phyloP scores from a whole-genome alignment of 371 early-diverging fungal species.

The Smittium culicis region DNA sequence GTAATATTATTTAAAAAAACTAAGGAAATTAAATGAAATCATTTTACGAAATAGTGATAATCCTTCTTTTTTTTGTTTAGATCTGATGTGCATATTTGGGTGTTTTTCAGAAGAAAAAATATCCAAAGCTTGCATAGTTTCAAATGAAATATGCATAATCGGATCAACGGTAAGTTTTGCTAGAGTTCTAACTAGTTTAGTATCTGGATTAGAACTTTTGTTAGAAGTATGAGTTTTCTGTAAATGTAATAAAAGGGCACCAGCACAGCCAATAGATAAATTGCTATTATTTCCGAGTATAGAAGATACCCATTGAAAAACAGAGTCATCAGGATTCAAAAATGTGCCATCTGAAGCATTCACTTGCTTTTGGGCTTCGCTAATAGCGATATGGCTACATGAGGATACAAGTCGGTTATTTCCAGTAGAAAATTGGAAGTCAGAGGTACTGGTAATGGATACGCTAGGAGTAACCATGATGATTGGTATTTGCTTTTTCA shows the following conservation, averaged over 20 bases:
- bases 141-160: neutral
- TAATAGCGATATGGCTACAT: neutral
- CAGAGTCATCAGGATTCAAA: neutral
- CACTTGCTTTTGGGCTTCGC: neutral
- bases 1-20: too few species aligned
- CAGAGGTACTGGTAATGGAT: neutral
- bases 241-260: neutral
- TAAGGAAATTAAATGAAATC: neutral
- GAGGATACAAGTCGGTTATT: neutral
- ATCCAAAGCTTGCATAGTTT: constrained; percentile 7
- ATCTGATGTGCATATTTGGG: constrained; percentile 9
- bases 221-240: neutral
- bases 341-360: neutral
- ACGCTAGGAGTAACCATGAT: neutral
- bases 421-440: neutral
- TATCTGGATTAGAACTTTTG: neutral
- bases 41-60: constrained; percentile 6
- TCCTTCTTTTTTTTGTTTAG: constrained; percentile 1
- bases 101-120: constrained; percentile 8
- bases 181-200: neutral
- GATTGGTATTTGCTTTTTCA: neutral
- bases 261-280: neutral
- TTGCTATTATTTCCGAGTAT: neutral
- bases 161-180: neutral
- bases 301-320: neutral